A percentile compares a stretch with the other conserved stretches of the same genome.
Evolutionary conservation across 306 rosid species (phyloP).

Genomic region (Quercus wislizeni): DNA sequence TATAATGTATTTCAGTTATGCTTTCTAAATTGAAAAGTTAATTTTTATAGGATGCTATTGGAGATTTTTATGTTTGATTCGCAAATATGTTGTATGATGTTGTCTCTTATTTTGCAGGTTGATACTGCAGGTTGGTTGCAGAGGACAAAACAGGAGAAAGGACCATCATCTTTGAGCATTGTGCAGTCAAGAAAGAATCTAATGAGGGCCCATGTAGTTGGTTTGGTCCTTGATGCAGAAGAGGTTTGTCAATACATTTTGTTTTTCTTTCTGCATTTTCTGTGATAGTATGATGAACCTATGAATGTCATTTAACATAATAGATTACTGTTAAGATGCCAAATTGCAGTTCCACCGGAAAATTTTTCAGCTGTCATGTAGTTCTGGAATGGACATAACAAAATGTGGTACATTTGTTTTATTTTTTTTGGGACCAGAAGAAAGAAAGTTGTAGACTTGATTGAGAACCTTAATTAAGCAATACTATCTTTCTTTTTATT

Average conservation of each 20-base stretch:
- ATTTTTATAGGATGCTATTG: background rate
- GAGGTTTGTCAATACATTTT: constrained; percentile 50
- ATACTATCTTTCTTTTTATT: background rate
- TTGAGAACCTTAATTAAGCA: background rate
- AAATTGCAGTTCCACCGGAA: constrained; percentile 6
- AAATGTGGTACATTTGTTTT: background rate
- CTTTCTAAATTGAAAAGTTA: background rate
- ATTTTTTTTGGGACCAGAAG: too few relatives aligned
- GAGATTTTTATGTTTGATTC: constrained; percentile 9
- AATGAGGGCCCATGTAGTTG: constrained; percentile 92
- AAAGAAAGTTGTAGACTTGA: background rate
- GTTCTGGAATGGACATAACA: background rate
- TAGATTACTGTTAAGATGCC: background rate
- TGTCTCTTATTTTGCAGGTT: constrained; percentile 48
- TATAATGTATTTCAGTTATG: background rate
- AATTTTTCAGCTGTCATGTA: background rate
- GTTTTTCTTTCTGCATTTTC: constrained; percentile 3
- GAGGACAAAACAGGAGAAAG: constrained; percentile 81
- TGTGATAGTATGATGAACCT: constrained; percentile 3
- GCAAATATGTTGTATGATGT: background rate
- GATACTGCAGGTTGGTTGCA: constrained; percentile 99
- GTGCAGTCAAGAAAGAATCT: constrained; percentile 90
- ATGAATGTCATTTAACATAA: background rate
- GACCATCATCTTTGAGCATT: constrained; percentile 91
- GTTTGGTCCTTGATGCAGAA: constrained; percentile 90